These are phyloP conservation scores for Xylaria cubensis DNA, from an alignment of 495 filamentous ascomycete species.

Conservation along the genomic window DNA sequence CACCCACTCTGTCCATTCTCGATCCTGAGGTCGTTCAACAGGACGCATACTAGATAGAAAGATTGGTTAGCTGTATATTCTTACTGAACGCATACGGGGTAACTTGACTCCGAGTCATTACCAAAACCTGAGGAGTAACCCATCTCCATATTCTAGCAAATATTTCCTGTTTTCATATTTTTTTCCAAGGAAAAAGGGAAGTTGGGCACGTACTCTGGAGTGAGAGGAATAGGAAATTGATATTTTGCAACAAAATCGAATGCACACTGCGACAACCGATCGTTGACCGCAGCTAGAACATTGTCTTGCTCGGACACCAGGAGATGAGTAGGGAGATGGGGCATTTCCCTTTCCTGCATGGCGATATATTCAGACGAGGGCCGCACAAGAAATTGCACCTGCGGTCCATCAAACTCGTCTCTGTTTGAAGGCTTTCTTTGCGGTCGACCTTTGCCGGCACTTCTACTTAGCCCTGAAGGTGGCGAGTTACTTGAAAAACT, in stretches of 20 bases:
- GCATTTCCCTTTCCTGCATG: slow-evolving; percentile 78
- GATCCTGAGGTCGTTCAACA: slow-evolving; percentile 77
- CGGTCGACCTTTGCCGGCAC: slow-evolving; percentile 60
- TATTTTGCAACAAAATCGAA: slow-evolving; percentile 91
- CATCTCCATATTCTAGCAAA: neutral
- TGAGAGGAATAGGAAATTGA: slow-evolving; percentile 83
- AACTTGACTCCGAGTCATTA: neutral
- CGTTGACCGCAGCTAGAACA: slow-evolving; percentile 79
- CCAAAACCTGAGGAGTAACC: neutral
- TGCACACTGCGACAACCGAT: slow-evolving; percentile 81
- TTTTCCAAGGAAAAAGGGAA: neutral
- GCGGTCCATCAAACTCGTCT: slow-evolving; percentile 87
- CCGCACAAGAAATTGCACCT: slow-evolving; percentile 72
- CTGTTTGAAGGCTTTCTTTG: slow-evolving; percentile 79
- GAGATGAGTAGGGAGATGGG: slow-evolving; percentile 81
- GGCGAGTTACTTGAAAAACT: slow-evolving; percentile 44
- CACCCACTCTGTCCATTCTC: slow-evolving; percentile 93
- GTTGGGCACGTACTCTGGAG: slow-evolving; percentile 57
- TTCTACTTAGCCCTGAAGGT: slow-evolving; percentile 50
- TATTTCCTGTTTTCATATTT: neutral
- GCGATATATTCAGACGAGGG: slow-evolving; percentile 70
- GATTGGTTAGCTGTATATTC: neutral
- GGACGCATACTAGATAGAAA: slow-evolving; percentile 63
- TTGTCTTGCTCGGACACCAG: slow-evolving; percentile 83
- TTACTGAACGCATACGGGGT: neutral